These are phyloP conservation scores for Boletus vinaceobasis DNA, from an alignment of 768 basidiomycete genomes.

Conservation along the genomic window DNA sequence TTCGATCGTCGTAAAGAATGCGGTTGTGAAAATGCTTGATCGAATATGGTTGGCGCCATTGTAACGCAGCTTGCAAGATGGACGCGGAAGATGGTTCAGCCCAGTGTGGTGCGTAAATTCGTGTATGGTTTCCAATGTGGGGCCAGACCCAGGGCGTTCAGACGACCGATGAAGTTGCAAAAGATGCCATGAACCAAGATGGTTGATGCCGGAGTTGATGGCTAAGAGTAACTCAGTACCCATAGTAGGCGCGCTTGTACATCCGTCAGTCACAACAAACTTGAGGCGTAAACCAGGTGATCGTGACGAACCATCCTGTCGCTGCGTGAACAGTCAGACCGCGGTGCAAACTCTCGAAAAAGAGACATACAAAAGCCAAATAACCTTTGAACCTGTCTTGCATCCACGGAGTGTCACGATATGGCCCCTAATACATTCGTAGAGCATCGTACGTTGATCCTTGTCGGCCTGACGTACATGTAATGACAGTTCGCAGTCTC, in stretches of 20 bases:
- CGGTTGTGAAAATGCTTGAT: slow-evolving; percentile 22
- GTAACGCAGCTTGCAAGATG: slow-evolving; percentile 29
- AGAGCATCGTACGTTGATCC: slow-evolving; percentile 76
- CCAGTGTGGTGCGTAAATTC: slow-evolving; percentile 22
- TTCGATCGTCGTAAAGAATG: slow-evolving; percentile 24
- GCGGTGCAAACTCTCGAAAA: background rate
- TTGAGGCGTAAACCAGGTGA: background rate
- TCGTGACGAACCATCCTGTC: slow-evolving; percentile 51
- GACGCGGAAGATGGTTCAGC: slow-evolving; percentile 27
- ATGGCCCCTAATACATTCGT: slow-evolving; percentile 83
- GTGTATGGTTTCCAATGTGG: slow-evolving; percentile 22
- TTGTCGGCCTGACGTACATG: slow-evolving; percentile 62
- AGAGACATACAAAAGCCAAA: slow-evolving; percentile 71
- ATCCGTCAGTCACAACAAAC: slow-evolving; percentile 14
- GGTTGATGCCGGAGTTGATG: slow-evolving; percentile 18
- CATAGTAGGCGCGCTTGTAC: slow-evolving; percentile 59
- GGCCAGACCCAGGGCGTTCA: slow-evolving; percentile 11
- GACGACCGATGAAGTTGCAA: slow-evolving; percentile 23
- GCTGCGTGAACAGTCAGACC: slow-evolving; percentile 30
- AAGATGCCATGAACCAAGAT: slow-evolving; percentile 29
- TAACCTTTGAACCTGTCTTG: slow-evolving; percentile 88
- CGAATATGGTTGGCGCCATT: slow-evolving; percentile 18
- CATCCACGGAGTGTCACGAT: slow-evolving; percentile 88
- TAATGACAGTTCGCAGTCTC: slow-evolving; percentile 7
- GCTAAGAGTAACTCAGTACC: slow-evolving; percentile 38